Conservation (phyloP, 202 grass and related monocot genomes). For the Cymbopogon flexuosus region DNA sequence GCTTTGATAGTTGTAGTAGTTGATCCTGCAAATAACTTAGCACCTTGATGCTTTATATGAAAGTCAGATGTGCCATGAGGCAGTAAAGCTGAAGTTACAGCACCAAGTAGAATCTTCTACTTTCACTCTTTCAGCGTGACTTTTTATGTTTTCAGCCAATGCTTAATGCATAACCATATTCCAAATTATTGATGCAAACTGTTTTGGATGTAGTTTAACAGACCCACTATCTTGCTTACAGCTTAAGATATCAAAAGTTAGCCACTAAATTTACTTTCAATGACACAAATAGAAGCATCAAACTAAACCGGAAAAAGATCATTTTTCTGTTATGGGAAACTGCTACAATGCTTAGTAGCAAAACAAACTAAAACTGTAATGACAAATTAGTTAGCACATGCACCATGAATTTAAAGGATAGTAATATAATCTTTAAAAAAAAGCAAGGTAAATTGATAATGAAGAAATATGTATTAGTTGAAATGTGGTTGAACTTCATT, state of each 20-base stretch:
- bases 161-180: background rate
- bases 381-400: constrained; percentile 16
- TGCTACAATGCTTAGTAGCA: background rate
- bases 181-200: background rate
- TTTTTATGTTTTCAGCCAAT: constrained; percentile 5
- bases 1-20: constrained; percentile 1
- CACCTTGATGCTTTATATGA: background rate
- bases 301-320: background rate
- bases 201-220: background rate
- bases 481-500: background rate
- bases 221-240: background rate
- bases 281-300: background rate
- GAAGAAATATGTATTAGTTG: background rate
- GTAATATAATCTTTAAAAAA: background rate
- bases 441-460: background rate
- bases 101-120: constrained; percentile 20
- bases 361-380: background rate
- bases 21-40: constrained; percentile 13
- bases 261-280: constrained; percentile 9
- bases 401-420: background rate
- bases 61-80: background rate
- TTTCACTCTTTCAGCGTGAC: background rate
- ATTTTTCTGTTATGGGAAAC: background rate
- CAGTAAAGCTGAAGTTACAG: constrained; percentile 3
- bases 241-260: background rate